Percentiles rank a stretch among this genome's conserved stretches.
These are phyloP conservation scores for Pelargonium nanum DNA, from an alignment of 345 rosid species.

Conservation along the genomic window DNA sequence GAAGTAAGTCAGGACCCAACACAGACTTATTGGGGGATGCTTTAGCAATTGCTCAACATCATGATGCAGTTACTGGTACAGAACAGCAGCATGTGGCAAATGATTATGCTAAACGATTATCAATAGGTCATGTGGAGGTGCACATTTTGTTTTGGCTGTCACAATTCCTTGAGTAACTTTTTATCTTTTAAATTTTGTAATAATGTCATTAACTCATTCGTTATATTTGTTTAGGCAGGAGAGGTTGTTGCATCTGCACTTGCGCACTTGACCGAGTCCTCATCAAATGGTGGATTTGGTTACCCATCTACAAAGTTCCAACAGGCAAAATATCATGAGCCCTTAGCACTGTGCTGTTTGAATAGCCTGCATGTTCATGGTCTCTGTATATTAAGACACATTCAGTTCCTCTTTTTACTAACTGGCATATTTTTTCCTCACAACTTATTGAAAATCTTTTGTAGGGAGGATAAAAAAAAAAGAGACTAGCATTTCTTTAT, in stretches of 20 bases:
- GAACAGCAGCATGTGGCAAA: conserved; percentile 86
- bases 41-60: conserved; percentile 91
- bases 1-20: conserved; percentile 47
- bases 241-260: conserved; percentile 69
- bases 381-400: not conserved
- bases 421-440: not conserved
- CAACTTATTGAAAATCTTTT: not conserved
- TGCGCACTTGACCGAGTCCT: conserved; percentile 50
- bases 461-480: too few species aligned
- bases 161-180: conserved; percentile 4
- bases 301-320: conserved; percentile 38
- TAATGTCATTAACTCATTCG: conserved; percentile 2
- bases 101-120: conserved; percentile 82
- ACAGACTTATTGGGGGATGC: conserved; percentile 86
- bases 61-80: conserved; percentile 92
- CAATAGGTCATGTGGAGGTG: conserved; percentile 83
- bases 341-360: conserved; percentile 7
- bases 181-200: conserved; percentile 1
- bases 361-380: conserved; percentile 4
- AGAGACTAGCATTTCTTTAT: too few species aligned
- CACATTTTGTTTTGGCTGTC: conserved; percentile 13
- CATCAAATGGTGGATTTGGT: conserved; percentile 18
- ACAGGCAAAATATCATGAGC: conserved; percentile 45
- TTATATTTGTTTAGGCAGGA: conserved; percentile 54
- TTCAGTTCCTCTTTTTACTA: not conserved